Evolutionary conservation across 2,329 filamentous ascomycete genomes (phyloP), one percentile per base, ranked within the genome.

Genomic region (Grosmannia serpens): DNA sequence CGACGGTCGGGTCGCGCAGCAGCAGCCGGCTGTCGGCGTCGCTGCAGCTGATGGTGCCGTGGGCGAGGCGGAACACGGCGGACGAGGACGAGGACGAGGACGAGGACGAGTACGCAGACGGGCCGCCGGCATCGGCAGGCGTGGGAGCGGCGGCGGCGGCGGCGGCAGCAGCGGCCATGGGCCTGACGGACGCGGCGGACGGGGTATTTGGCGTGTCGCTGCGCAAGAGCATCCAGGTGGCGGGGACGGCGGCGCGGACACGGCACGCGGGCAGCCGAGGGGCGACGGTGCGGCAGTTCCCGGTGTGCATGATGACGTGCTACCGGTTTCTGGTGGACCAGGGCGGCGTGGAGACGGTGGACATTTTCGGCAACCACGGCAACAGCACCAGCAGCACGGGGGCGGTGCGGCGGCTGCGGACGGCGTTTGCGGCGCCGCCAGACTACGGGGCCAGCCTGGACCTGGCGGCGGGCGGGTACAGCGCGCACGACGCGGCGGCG

Each of bases 271-370:
- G 66, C 50, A 67, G 67, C 22, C 67, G 65, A 1, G 69, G 69
- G 4, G 70, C 71, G 20, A 67, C 69, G 35, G 47, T 56, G 46
- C 69, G 71, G 29, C 71, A 72, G 11, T 76, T 75, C 59, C 74
- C 74, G 6, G 64, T 75, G 20, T 74, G 71, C 62, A 65, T 76
- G 53, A 69, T 74, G 53, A 70, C 70, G 52, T 76, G 73, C 63
- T 69, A 67, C 58, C 67, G 67, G 56, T 74, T 72, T 60, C 63
- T 75, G 60, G 66, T 69, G 38, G 66, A 67, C 56, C 66, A 69
- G 41, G 65, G 67, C 56, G 72, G 70, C 1, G 58, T 74, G 5
- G 61, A 64, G 7, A 68, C 69, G 17, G 71, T 71, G 0, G 67
- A 73, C 59, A 65, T 76, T 49, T 76, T 76, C 53, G 72, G 27